phyloP scores from a whole-genome alignment of 805 yeast species.

The Yamadazyma philogaea region DNA sequence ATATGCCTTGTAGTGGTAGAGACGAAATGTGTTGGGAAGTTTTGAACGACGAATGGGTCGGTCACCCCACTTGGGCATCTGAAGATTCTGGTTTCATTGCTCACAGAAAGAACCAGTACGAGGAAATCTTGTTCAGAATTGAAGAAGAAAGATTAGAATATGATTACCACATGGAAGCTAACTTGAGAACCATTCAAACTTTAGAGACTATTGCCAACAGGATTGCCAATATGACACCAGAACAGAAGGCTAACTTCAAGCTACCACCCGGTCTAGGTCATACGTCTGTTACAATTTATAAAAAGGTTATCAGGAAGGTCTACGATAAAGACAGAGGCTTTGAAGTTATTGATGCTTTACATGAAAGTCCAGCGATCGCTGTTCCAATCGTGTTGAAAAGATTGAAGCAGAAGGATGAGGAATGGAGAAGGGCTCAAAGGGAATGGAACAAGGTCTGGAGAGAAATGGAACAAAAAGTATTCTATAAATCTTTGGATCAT shows the following conservation, averaged over 20 bases:
- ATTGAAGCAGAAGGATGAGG: conserved; percentile 96
- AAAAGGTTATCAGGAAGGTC: conserved; percentile 86
- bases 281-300: conserved; percentile 85
- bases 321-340: conserved; percentile 94
- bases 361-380: conserved; percentile 92
- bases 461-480: conserved; percentile 93
- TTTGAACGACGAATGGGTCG: conserved; percentile 97
- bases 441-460: conserved; percentile 99
- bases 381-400: conserved; percentile 91
- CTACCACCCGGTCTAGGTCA: conserved; percentile 93
- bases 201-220: conserved; percentile 93
- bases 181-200: conserved; percentile 90
- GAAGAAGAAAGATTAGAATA: conserved; percentile 98
- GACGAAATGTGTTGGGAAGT: conserved; percentile 99
- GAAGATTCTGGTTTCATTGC: conserved; percentile 99
- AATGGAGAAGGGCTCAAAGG: conserved; percentile 96
- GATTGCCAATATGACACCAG: conserved; percentile 87
- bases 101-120: conserved; percentile 97
- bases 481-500: conserved; percentile 91
- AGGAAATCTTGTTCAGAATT: conserved; percentile 88
- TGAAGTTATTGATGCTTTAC: conserved; percentile 93
- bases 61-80: conserved; percentile 99
- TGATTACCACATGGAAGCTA: conserved; percentile 93
- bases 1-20: conserved; percentile 96
- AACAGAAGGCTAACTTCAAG: conserved; percentile 81